Evolutionary conservation across 2,329 filamentous ascomycete genomes (phyloP), one percentile per base, ranked within the genome.

Genomic region (Sporothrix phasma): DNA sequence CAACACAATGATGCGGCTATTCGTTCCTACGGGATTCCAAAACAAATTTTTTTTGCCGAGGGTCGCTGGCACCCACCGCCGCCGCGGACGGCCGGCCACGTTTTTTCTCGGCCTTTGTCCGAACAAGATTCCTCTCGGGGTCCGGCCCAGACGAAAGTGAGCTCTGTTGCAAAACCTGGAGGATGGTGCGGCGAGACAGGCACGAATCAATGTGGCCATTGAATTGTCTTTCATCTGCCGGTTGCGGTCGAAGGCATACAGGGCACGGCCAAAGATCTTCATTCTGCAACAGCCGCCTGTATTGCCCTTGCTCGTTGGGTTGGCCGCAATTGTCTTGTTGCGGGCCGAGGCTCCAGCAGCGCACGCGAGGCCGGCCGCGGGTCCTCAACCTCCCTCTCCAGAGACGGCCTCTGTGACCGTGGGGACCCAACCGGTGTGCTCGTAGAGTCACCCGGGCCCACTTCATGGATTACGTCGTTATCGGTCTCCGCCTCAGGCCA

Each of bases 141-240:
- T 74, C 76, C 13, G 51, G 53, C 53, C 69, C 61, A 39, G 70
- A 61, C 8, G 46, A n/a, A n/a, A n/a, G n/a, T n/a, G n/a, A 41
- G 22, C 80, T 75, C 63, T 80, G 80, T 64, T 90, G 86, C 0
- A 94, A 87, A 0, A 85, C 88, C 70, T 97, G 90, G 53, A 88
- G 88, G 70, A 99, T 97, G 0, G 91, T 90, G 71, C 89, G 85
- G 63, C 87, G 82, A 0, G 92, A 97, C 1, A 99, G 81, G 73
- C 94, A 99, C 8, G 89, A 83, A 73, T 99, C 94, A 61, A 99
- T 92, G 71, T 99, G 94, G 64, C 88, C 84, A 69, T 99, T 99
- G 76, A 97, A 96, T 0, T 77, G 78, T 53, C 81, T 81, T 72
- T 97, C 91, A 59, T 93, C 82, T 0, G 91, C 84, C 0, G 79